Base-by-base conservation (phyloP, 345 rosid species). In the Clausena lansium region DNA sequence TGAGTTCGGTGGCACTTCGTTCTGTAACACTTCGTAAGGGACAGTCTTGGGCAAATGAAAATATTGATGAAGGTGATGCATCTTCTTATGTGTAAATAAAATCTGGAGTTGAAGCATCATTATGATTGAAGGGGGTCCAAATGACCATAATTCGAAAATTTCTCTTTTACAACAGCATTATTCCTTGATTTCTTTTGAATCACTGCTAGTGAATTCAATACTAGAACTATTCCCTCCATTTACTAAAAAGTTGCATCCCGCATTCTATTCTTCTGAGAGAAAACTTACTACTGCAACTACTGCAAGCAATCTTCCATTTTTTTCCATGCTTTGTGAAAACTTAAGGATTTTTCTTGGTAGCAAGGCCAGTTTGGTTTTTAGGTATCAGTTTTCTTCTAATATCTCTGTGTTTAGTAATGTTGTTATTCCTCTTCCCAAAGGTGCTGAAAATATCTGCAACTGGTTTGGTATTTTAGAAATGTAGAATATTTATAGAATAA, bases 11-110 rank as follows among this genome's bases (percentile, higher is more conserved):
- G 57, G 87, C 97, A 55, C 79, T 90, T 33, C 98, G 99, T 76
- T 84, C 98, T 62, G 95, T 96, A 80, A 91, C 98, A 52, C 76
- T 89, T 74, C 94, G 98, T 78, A 96, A 91, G 81, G 98, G 96
- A 77, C 97, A 89, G 75, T 85, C 93, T 25, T 94, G 97, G 94
- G 91, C 89, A 59, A 91, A 94, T 80, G 99, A 94, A 82, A 94
- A 91, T 81, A 81, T 79, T 73, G 98, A 94, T 80, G 98, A 96
- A 90, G 99, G 98, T 96, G 84, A 81, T 41, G 39, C 17, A 52
- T 81, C 80, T 41, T 73, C 66, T 74, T 67, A 38, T 71, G 24
- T 81, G 27, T 77, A 28, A 33, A 27, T 76, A 36, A 45, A 19
- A 78, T 78, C 41, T 30, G 6, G 50, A 36, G 4, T 52, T 81